A percentile compares a stretch with the other conserved stretches of the same genome.
These are phyloP conservation scores for Starmerella lactis-condensi DNA, from an alignment of 805 yeast species.

Conservation along the genomic window DNA sequence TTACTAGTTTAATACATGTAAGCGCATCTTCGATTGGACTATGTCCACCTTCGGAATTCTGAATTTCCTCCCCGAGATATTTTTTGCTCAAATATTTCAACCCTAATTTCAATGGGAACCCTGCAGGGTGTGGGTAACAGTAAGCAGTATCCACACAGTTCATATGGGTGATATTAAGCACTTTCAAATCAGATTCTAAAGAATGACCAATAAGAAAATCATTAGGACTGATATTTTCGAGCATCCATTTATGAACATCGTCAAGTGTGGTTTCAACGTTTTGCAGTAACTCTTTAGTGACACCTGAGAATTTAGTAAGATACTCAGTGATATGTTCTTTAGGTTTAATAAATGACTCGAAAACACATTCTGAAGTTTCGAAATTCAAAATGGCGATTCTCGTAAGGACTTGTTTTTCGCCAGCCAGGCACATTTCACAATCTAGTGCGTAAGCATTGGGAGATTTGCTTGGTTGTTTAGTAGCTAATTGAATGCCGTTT, in stretches of 20 bases:
- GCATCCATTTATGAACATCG: slow-evolving; percentile 48
- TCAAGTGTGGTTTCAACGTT: slow-evolving; percentile 43
- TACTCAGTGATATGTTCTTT: slow-evolving; percentile 57
- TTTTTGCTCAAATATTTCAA: slow-evolving; percentile 48
- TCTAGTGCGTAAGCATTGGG: slow-evolving; percentile 53
- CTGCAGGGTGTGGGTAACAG: slow-evolving; percentile 55
- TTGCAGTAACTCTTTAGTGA: slow-evolving; percentile 47
- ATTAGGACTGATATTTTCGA: slow-evolving; percentile 29
- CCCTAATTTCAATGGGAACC: slow-evolving; percentile 66
- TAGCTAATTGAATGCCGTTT: no score
- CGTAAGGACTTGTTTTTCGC: slow-evolving; percentile 46
- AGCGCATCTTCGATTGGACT: slow-evolving; percentile 72
- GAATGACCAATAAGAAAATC: slow-evolving; percentile 83
- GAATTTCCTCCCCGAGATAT: slow-evolving; percentile 42
- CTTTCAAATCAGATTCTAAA: slow-evolving; percentile 61
- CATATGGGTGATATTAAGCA: slow-evolving; percentile 53
- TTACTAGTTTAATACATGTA: slow-evolving; percentile 61
- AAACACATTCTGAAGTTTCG: slow-evolving; percentile 37
- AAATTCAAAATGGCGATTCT: slow-evolving; percentile 45
- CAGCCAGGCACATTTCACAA: slow-evolving; percentile 79
- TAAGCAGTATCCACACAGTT: slow-evolving; percentile 64
- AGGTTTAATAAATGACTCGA: slow-evolving; percentile 69
- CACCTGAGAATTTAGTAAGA: slow-evolving; percentile 70
- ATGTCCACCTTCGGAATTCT: slow-evolving; percentile 44
- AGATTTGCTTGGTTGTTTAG: no score